Conservation (phyloP, 768 basidiomycete species). For the Rhizopogon salebrosus region DNA sequence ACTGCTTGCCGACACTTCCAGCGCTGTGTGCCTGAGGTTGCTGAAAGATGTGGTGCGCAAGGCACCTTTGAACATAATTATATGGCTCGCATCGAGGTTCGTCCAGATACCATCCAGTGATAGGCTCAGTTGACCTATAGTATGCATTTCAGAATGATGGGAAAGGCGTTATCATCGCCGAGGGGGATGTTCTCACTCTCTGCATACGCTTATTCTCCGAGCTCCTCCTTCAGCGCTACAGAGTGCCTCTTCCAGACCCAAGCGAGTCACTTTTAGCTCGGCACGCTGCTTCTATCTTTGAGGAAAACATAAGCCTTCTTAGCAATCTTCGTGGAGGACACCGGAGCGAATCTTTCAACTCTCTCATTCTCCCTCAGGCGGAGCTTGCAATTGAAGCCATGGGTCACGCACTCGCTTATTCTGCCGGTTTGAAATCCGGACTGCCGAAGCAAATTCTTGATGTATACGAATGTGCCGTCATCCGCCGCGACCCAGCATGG, state of each 20-base stretch:
- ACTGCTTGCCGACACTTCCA: constrained; percentile 51
- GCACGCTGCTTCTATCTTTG: constrained; percentile 41
- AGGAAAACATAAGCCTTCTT: constrained; percentile 41
- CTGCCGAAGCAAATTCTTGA: constrained; percentile 48
- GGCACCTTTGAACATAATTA: constrained; percentile 63
- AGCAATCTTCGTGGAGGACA: constrained; percentile 24
- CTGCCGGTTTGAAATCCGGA: constrained; percentile 39
- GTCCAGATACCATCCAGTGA: constrained; percentile 11
- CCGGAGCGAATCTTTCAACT: constrained; percentile 42
- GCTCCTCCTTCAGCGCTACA: constrained; percentile 49
- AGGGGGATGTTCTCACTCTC: constrained; percentile 47
- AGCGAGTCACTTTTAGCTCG: constrained; percentile 47
- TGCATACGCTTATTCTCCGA: constrained; percentile 57
- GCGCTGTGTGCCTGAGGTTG: constrained; percentile 44
- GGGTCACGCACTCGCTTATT: constrained; percentile 58
- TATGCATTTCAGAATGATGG: constrained; percentile 28
- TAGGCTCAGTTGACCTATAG: not conserved
- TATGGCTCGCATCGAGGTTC: constrained; percentile 50
- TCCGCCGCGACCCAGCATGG: constrained; percentile 55
- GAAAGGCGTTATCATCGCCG: constrained; percentile 54
- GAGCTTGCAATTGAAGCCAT: constrained; percentile 52
- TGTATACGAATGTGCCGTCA: constrained; percentile 48
- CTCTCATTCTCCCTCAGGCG: constrained; percentile 51
- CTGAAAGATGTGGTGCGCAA: constrained; percentile 63
- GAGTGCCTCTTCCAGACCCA: constrained; percentile 39